Evolutionary conservation across 2,329 filamentous ascomycete species (phyloP).

Genomic region (Ceratocystis lukuohia): DNA sequence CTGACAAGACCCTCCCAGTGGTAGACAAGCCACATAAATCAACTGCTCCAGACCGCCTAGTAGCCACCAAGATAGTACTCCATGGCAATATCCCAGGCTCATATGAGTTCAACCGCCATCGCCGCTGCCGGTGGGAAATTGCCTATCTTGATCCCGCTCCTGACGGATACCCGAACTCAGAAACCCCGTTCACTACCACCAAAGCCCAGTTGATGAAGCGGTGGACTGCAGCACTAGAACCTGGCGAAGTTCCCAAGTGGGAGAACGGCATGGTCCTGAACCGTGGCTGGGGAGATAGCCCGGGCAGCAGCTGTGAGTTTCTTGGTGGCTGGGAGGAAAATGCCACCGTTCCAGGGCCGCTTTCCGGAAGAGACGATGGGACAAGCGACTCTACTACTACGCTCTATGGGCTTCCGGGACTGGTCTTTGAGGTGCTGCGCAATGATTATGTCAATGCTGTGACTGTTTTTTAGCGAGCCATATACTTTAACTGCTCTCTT

Average conservation of each 20-base stretch:
- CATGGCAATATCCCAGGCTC: conserved; percentile 93
- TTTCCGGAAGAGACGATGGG: conserved; percentile 40
- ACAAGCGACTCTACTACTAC: conserved; percentile 57
- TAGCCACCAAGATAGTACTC: conserved; percentile 81
- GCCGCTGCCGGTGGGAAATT: conserved; percentile 77
- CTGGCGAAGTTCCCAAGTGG: conserved; percentile 36
- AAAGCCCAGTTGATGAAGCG: conserved; percentile 53
- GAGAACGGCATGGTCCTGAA: conserved; percentile 78
- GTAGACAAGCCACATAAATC: conserved; percentile 26
- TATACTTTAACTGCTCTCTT: not conserved
- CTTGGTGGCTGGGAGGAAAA: conserved; percentile 78
- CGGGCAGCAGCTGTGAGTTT: conserved; percentile 76
- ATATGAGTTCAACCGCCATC: conserved; percentile 91
- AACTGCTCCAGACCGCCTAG: conserved; percentile 49
- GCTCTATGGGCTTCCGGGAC: conserved; percentile 80
- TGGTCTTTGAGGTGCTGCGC: conserved; percentile 91
- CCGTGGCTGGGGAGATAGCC: conserved; percentile 80
- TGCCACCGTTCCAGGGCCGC: conserved; percentile 25
- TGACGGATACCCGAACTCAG: conserved; percentile 44
- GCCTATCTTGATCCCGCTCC: conserved; percentile 32
- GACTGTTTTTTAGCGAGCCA: conserved; percentile 61
- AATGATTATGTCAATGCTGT: conserved; percentile 81
- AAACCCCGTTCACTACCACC: conserved; percentile 63
- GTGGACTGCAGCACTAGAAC: conserved; percentile 55
- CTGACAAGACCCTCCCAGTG: conserved; percentile 12